Base-by-base conservation (phyloP, 192 early-diverging fungal species). In the Globomyces pollinis-pini region DNA sequence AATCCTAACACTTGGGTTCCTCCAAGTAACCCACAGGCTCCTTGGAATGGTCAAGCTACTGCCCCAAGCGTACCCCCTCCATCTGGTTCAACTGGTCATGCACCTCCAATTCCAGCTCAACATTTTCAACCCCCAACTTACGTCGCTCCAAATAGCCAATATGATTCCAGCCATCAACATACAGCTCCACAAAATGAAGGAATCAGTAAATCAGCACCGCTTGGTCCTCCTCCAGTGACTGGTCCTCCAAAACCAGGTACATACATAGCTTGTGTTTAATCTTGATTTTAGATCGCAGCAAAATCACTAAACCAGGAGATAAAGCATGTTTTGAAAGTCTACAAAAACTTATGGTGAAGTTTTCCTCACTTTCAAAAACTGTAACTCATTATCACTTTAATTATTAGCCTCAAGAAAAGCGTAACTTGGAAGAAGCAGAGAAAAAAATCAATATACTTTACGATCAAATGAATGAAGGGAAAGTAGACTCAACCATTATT, bases 401-500 rank as follows among this genome's bases (percentile, higher is more conserved):
- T n/a, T n/a, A n/a, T 47, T 59, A 88, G 73, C 81, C 86, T n/a
- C 72, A 73, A 20, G 81, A 88, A 61, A 85, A 85, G 59, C 74
- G 83, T 49, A 74, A 86, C 47, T 77, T 87, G 64, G 87, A 91
- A 59, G 92, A 97, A 47, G 83, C 91, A 2, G 88, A 93, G 44
- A 88, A 88, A 64, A 75, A 86, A n/a, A 57, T 98, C 29, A 77
- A 83, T 29, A 68, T 71, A 4, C 61, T 98, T 41, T 91, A 90
- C 68, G 94, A 94, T 69, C 77, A 81, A 71, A 70, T 95, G 75
- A 94, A 94, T 66, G 85, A 86, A 63, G 83, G 80, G 24, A 82
- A 86, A 50, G 66, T 93, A 4, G 76, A 82, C 0, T 64, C 61
- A 23, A 73, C 73, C 15, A 79, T 91, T n/a, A 63, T 78, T 21